Evolutionary conservation across 495 filamentous ascomycete genomes (phyloP).

Genomic region (Lasiosphaeria hispida): DNA sequence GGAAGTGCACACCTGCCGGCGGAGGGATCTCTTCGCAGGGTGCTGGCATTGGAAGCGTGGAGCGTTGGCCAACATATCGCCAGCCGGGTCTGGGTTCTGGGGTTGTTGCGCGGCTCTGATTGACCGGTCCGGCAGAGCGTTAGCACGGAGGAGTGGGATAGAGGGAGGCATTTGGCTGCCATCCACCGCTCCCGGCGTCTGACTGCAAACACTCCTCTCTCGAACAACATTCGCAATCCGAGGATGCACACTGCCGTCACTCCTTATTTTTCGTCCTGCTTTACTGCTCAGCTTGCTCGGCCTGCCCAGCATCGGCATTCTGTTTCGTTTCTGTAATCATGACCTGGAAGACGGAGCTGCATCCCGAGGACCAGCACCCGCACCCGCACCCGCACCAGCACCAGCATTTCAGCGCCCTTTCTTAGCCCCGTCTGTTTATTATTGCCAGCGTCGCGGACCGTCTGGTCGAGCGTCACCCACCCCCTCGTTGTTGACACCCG

Average conservation of each 20-base stretch:
- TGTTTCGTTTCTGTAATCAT: constrained; percentile 3
- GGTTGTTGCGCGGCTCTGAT: constrained; percentile 19
- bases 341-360: neutral
- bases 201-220: constrained; percentile 16
- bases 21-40: neutral
- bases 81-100: neutral
- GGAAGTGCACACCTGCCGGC: neutral
- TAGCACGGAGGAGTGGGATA: constrained; percentile 16
- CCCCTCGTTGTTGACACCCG: neutral
- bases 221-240: constrained; percentile 10
- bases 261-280: neutral
- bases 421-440: neutral
- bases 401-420: neutral
- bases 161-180: constrained; percentile 7
- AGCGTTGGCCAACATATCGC: neutral
- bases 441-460: neutral
- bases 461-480: no score
- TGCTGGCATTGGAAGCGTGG: no score
- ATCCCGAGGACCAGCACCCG: constrained; percentile 6
- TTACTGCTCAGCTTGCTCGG: neutral
- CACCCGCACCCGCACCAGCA: neutral
- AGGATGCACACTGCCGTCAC: constrained; percentile 5
- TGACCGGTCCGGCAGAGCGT: constrained; percentile 17
- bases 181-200: neutral
- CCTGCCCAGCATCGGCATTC: neutral